These are phyloP conservation scores for Orbilia blumenaviensis DNA, from an alignment of 2,329 filamentous ascomycete genomes.

Conservation along the genomic window DNA sequence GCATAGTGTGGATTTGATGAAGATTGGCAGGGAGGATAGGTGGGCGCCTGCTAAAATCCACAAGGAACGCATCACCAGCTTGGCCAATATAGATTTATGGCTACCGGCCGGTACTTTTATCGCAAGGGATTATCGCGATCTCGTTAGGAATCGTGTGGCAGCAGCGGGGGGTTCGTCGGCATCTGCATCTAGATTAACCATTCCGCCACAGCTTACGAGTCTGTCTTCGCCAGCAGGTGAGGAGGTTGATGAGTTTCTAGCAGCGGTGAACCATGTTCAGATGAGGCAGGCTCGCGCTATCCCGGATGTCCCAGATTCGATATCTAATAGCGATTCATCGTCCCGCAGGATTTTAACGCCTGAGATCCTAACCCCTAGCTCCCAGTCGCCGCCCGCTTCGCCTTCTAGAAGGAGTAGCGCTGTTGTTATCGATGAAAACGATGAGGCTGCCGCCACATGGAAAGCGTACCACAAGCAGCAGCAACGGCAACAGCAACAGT, in stretches of 20 bases:
- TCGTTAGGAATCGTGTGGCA: not conserved
- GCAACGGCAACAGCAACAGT: slow-evolving; percentile 1
- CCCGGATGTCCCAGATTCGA: slow-evolving; percentile 32
- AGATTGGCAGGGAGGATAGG: slow-evolving; percentile 54
- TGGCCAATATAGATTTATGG: slow-evolving; percentile 8
- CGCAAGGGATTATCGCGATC: not conserved
- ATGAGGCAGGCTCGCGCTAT: slow-evolving; percentile 13
- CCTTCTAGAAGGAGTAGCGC: slow-evolving; percentile 30
- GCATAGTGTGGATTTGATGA: slow-evolving; percentile 68
- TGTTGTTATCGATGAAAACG: slow-evolving; percentile 42
- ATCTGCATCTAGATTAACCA: not conserved
- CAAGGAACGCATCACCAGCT: slow-evolving; percentile 26
- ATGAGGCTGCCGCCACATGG: slow-evolving; percentile 48
- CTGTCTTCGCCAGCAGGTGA: slow-evolving; percentile 7
- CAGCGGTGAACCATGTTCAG: slow-evolving; percentile 19
- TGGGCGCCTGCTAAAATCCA: slow-evolving; percentile 42
- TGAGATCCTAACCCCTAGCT: slow-evolving; percentile 18
- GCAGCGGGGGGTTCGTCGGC: not conserved
- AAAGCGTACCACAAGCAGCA: slow-evolving; percentile 50
- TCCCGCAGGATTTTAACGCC: slow-evolving; percentile 38
- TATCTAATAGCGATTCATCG: slow-evolving; percentile 47
- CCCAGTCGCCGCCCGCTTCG: slow-evolving; percentile 28
- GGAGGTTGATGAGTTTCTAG: slow-evolving; percentile 37
- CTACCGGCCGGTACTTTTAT: not conserved
- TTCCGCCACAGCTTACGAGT: slow-evolving; percentile 18